Evolutionary conservation across 148 eudicot genomes (phyloP), one percentile per base, ranked within the genome.

Genomic region (Selenicereus undatus): DNA sequence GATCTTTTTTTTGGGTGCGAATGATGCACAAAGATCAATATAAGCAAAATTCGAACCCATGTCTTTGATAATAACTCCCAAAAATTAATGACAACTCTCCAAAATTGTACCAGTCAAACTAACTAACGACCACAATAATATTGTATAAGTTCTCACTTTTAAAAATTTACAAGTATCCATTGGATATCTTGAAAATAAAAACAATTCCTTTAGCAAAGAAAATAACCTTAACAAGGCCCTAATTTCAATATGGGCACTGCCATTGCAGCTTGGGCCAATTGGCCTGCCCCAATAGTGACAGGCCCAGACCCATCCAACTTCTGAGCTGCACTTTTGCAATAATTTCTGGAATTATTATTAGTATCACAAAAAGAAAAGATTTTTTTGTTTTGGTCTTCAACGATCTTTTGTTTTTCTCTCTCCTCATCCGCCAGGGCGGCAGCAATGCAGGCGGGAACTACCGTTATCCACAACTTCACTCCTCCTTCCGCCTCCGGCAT

Each of bases 391-490:
- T 18, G 62, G 0, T n/a, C 62, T 56, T 17, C n/a, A 20, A 56
- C 16, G 18, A 11, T 5, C 11, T 35, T 11, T 42, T 32, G 32
- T 32, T 20, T 39, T 5, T 65, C 56, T 32, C 54, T 70, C 27
- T 60, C 73, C 79, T 62, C 78, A 36, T 76, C 72, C 52, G 54
- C 78, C 52, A 81, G 76, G 80, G 80, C 71, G 22, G 56, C 75
- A 58, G 24, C 82, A 69, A 69, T 85, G 84, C 79, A 42, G 80
- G 87, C 87, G 87, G 87, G 87, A 81, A 78, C 82, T 74, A 54
- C 87, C 82, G 87, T 81, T 85, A 81, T 78, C 84, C 80, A 78
- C 72, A 70, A 65, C 30, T 21, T 78, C 52, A 17, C 65, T 43
- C 81, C 81, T 54, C 81, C 78, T 51, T 58, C 84, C 6, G 22